Evolutionary conservation across 768 basidiomycete species (phyloP).

Genomic region (Ramaria sp.): DNA sequence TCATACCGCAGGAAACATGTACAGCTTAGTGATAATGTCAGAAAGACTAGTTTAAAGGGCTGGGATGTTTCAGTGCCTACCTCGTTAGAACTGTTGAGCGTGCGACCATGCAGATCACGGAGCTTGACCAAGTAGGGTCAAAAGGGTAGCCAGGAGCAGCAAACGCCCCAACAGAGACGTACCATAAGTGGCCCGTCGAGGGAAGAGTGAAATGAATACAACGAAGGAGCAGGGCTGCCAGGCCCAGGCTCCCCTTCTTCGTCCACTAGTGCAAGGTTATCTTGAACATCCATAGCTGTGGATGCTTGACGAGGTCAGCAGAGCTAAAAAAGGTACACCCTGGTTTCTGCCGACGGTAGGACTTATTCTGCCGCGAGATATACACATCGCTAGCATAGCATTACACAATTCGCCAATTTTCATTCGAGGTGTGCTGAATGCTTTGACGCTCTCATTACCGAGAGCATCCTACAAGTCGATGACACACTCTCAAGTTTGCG

Average conservation of each 20-base stretch:
- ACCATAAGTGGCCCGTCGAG: constrained; percentile 20
- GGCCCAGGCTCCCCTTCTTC: neutral
- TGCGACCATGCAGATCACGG: constrained; percentile 19
- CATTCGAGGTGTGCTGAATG: neutral
- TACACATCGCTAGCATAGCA: neutral
- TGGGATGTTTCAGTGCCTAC: constrained; percentile 13
- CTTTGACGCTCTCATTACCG: neutral
- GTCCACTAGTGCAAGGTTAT: neutral
- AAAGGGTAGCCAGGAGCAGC: neutral
- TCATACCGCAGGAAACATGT: constrained; percentile 21
- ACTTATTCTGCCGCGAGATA: neutral
- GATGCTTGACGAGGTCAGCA: neutral
- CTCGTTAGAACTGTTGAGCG: constrained; percentile 20
- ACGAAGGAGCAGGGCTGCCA: constrained; percentile 20
- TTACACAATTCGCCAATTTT: neutral
- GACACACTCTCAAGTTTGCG: neutral
- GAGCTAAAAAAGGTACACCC: no score
- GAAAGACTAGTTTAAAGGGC: neutral
- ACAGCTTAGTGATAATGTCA: constrained; percentile 15
- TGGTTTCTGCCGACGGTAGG: neutral
- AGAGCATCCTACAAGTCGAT: neutral
- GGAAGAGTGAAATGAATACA: constrained; percentile 22
- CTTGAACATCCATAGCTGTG: neutral
- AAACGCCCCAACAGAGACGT: neutral
- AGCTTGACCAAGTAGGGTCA: constrained; percentile 13